Percentiles rank a stretch among this genome's conserved stretches.
These are phyloP conservation scores for Spirogloea muscicola DNA, from an alignment of 139 green algal genomes.

Conservation along the genomic window DNA sequence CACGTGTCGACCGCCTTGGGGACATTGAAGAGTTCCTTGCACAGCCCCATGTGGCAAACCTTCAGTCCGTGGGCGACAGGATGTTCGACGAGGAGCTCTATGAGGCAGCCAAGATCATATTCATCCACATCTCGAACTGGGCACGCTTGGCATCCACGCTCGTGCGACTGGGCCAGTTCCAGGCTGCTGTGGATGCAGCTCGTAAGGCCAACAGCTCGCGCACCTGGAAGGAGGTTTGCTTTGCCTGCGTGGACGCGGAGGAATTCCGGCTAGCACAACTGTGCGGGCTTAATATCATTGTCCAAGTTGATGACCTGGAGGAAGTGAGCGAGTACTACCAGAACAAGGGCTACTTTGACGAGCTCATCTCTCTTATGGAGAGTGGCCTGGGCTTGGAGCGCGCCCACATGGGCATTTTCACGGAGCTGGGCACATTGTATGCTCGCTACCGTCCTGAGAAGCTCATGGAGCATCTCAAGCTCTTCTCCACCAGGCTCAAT, in stretches of 20 bases:
- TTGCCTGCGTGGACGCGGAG: slow-evolving; percentile 91
- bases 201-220: slow-evolving; percentile 90
- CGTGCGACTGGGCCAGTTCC: slow-evolving; percentile 83
- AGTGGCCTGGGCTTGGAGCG: slow-evolving; percentile 93
- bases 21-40: slow-evolving; percentile 93
- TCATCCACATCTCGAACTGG: slow-evolving; percentile 90
- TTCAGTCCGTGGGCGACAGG: slow-evolving; percentile 58
- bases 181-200: slow-evolving; percentile 89
- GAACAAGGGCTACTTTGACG: slow-evolving; percentile 77
- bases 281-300: slow-evolving; percentile 96
- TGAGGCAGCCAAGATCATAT: slow-evolving; percentile 90
- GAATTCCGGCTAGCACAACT: slow-evolving; percentile 97
- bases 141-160: slow-evolving; percentile 84
- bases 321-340: slow-evolving; percentile 94
- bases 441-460: slow-evolving; percentile 78
- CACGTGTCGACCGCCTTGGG: slow-evolving; percentile 76
- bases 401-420: slow-evolving; percentile 99
- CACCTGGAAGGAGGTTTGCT: slow-evolving; percentile 98
- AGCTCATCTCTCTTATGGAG: slow-evolving; percentile 96
- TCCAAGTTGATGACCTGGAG: slow-evolving; percentile 92
- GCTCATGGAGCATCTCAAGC: slow-evolving; percentile 99
- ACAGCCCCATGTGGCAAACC: slow-evolving; percentile 70
- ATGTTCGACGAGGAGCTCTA: slow-evolving; percentile 87
- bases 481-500: slow-evolving; percentile 94
- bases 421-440: slow-evolving; percentile 90